phyloP scores from a whole-genome alignment of 1,284 basidiomycete species.

The Cryptococcus sp. region DNA sequence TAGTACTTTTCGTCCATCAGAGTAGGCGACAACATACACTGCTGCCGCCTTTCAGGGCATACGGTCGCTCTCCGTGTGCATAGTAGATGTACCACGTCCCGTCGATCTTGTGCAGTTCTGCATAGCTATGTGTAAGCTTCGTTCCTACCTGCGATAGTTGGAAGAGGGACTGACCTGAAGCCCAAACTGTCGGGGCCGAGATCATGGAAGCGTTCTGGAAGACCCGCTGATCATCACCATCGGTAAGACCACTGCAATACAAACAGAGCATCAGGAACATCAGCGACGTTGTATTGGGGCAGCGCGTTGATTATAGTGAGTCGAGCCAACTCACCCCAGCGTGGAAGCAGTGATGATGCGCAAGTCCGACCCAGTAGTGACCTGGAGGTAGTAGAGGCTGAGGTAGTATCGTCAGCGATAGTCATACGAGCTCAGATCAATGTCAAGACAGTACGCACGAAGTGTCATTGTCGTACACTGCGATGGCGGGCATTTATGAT shows the following conservation, averaged over 20 bases:
- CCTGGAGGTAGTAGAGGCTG: slow-evolving; percentile 20
- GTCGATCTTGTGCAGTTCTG: slow-evolving; percentile 27
- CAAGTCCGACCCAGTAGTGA: slow-evolving; percentile 14
- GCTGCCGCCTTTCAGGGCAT: slow-evolving; percentile 17
- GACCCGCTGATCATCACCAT: slow-evolving; percentile 4
- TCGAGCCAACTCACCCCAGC: slow-evolving; percentile 11
- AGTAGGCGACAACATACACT: slow-evolving; percentile 4
- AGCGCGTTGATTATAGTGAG: background rate
- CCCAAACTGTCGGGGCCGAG: slow-evolving; percentile 15
- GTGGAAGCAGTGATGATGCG: slow-evolving; percentile 18
- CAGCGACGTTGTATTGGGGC: background rate
- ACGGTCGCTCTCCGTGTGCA: slow-evolving; percentile 9
- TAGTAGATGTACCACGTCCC: slow-evolving; percentile 29
- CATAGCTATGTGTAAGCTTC: background rate
- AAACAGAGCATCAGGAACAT: too few species aligned
- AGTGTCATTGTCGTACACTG: slow-evolving; percentile 19
- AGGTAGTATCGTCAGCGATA: too few species aligned
- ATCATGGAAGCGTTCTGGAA: slow-evolving; percentile 10
- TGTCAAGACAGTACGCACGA: slow-evolving; percentile 13
- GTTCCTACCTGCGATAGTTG: background rate
- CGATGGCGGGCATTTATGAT: too few species aligned
- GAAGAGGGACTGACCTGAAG: slow-evolving; percentile 11
- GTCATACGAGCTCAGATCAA: too few species aligned
- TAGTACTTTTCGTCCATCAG: background rate
- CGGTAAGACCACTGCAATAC: slow-evolving; percentile 20